These are phyloP conservation scores for Diaporthe ampelina DNA, from an alignment of 2,329 filamentous ascomycete genomes.

Conservation along the genomic window DNA sequence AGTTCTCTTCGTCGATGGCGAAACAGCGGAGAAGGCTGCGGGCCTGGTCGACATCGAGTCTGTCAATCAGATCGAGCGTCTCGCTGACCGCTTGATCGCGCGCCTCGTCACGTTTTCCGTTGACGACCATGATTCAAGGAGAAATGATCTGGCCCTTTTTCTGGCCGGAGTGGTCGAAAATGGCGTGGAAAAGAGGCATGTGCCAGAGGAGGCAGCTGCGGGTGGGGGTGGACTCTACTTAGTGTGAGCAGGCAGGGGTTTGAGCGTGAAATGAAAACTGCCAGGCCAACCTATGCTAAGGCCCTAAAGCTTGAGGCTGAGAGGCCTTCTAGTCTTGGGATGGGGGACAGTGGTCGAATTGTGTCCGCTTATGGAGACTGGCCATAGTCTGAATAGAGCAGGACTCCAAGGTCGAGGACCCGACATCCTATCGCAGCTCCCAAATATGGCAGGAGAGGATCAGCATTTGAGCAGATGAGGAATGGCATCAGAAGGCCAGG, in stretches of 20 bases:
- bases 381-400: background rate
- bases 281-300: too few relatives aligned
- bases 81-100: background rate
- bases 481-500: too few relatives aligned
- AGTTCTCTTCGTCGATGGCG: constrained; percentile 3
- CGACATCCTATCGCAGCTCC: background rate
- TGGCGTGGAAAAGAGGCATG: background rate
- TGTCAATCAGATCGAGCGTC: background rate
- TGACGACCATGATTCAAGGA: background rate
- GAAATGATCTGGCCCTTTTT: background rate
- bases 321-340: too few relatives aligned
- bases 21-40: constrained; percentile 15
- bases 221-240: background rate
- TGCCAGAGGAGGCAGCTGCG: background rate
- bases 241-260: too few relatives aligned
- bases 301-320: too few relatives aligned
- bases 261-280: background rate
- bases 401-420: too few relatives aligned
- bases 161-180: background rate
- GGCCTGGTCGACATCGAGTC: background rate
- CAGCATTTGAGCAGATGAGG: too few relatives aligned
- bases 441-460: too few relatives aligned
- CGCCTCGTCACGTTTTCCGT: background rate
- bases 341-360: too few relatives aligned
- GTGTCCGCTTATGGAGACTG: too few relatives aligned